These are phyloP conservation scores for Thyridium curvatum DNA, from an alignment of 2,329 filamentous ascomycete genomes.

Conservation along the genomic window DNA sequence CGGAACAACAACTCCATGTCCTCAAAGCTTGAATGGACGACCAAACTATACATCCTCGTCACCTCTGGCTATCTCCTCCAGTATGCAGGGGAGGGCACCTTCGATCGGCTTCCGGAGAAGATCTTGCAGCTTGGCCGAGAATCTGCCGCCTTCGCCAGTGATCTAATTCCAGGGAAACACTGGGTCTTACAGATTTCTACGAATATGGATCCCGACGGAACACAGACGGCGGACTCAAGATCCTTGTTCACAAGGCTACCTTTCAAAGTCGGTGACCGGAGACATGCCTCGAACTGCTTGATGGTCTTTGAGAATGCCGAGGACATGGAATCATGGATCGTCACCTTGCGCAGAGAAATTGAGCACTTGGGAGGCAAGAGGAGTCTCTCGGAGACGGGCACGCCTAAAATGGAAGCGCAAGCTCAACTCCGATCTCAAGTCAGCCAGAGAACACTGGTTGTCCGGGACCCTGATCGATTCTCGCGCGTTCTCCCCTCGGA, in stretches of 20 bases:
- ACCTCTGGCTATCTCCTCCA: conserved; percentile 69
- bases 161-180: conserved; percentile 71
- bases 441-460: conserved; percentile 40
- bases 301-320: conserved; percentile 67
- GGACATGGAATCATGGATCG: conserved; percentile 73
- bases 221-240: conserved; percentile 40
- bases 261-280: conserved; percentile 50
- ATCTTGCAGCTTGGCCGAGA: conserved; percentile 65
- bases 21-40: conserved; percentile 56
- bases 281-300: conserved; percentile 56
- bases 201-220: conserved; percentile 52
- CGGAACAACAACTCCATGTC: conserved; percentile 32
- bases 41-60: conserved; percentile 67
- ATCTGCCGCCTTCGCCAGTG: conserved; percentile 74
- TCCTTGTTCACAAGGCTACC: conserved; percentile 62
- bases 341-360: conserved; percentile 61
- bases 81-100: conserved; percentile 64
- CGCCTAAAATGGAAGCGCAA: conserved; percentile 35
- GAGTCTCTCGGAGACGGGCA: conserved; percentile 53
- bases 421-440: conserved; percentile 27
- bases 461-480: conserved; percentile 40
- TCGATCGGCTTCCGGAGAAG: conserved; percentile 68
- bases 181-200: conserved; percentile 76
- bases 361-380: conserved; percentile 63
- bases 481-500: conserved; percentile 31